These are phyloP conservation scores for Gnetum montanum DNA, from an alignment of 75 land plant genomes.

Conservation along the genomic window DNA sequence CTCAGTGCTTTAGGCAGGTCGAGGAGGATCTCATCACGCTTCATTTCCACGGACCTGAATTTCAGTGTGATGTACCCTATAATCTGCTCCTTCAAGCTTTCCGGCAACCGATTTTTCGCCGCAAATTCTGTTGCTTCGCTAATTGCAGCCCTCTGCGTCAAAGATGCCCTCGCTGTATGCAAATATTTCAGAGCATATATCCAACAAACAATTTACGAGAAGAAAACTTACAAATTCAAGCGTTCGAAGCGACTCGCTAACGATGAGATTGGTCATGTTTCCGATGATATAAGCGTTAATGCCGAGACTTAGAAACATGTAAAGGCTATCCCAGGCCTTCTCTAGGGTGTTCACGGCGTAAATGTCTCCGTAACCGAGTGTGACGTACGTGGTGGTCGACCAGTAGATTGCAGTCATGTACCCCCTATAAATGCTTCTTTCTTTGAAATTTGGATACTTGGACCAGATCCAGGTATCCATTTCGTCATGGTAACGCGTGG, in stretches of 20 bases:
- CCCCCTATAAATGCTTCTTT: constrained; percentile 32
- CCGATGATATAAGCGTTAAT: constrained; percentile 70
- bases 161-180: constrained; percentile 36
- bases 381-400: constrained; percentile 52
- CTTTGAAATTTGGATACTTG: constrained; percentile 19
- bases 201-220: not conserved
- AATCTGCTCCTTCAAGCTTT: not conserved
- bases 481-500: constrained; percentile 19
- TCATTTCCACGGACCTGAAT: constrained; percentile 59
- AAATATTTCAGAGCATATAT: constrained; percentile 31
- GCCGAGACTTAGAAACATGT: constrained; percentile 69
- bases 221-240: constrained; percentile 35
- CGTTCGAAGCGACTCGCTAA: constrained; percentile 36
- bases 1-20: constrained; percentile 67
- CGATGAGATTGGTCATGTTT: constrained; percentile 74
- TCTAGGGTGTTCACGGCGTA: constrained; percentile 38
- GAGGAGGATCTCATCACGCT: constrained; percentile 57
- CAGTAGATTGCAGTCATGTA: constrained; percentile 51
- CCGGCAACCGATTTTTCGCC: constrained; percentile 48
- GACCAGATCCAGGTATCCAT: constrained; percentile 44
- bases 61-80: constrained; percentile 57
- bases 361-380: constrained; percentile 59
- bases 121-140: constrained; percentile 42
- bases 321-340: constrained; percentile 32
- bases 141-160: constrained; percentile 55